These are phyloP conservation scores for Aureobasidium sp. DNA, from an alignment of 2,329 filamentous ascomycete genomes.

Conservation along the genomic window DNA sequence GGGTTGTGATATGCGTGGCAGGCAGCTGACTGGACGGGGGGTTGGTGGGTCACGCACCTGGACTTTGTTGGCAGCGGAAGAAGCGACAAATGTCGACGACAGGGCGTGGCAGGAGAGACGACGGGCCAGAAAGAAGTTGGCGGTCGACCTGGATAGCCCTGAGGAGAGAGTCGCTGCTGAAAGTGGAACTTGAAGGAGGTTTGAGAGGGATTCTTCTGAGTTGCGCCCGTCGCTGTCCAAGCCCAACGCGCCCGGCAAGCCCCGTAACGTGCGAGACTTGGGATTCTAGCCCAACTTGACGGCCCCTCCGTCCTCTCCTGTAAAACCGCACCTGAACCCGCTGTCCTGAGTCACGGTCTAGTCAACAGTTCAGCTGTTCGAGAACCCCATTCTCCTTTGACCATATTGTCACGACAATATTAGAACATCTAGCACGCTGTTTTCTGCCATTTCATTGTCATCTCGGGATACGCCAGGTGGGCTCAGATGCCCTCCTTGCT, in stretches of 20 bases:
- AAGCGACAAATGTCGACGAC: constrained; percentile 1
- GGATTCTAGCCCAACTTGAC: neutral
- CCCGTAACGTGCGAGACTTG: neutral
- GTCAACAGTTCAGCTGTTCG: neutral
- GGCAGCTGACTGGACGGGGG: constrained; percentile 8
- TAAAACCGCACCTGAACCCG: neutral
- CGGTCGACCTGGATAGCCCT: constrained; percentile 9
- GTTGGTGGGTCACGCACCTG: constrained; percentile 11
- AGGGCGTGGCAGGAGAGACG: neutral
- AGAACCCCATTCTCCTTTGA: neutral
- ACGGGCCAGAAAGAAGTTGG: constrained; percentile 8
- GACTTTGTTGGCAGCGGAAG: neutral
- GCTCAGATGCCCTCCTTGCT: neutral
- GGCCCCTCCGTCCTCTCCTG: neutral
- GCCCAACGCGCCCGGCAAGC: neutral
- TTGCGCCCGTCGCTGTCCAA: neutral
- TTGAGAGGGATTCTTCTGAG: constrained; percentile 2
- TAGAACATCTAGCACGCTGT: neutral
- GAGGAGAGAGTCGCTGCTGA: neutral
- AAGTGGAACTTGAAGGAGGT: neutral
- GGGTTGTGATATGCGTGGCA: constrained; percentile 5
- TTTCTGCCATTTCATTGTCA: neutral
- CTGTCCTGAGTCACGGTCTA: neutral
- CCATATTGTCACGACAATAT: neutral
- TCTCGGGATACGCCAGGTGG: neutral